Evolutionary conservation across 2,329 filamentous ascomycete species (phyloP), one percentile per base, ranked within the genome.

Genomic region (Seiridium unicorne): DNA sequence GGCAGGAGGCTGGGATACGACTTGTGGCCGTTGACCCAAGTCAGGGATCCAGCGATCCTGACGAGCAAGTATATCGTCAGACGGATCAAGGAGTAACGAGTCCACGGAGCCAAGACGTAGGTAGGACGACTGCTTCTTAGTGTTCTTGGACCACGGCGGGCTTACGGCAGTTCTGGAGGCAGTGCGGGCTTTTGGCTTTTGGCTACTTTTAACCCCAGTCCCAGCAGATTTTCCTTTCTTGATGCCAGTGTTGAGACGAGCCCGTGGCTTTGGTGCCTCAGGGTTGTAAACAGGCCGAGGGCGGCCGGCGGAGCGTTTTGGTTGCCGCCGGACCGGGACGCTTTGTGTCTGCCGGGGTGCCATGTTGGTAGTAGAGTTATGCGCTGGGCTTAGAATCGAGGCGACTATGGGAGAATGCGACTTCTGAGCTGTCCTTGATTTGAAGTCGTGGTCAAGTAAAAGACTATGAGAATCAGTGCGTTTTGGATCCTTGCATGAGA

Each of bases 41-140:
- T 46, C 40, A 10, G 54, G 54, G 2, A 57, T 48, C 54, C 54
- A 57, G 26, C 54, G 54, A 31, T 57, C 54, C 34, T 57, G 54
- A 5, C 54, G 54, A 5, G 10, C 40, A 4, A 57, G 32, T 11
- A 38, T 40, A n/a, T 57, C 54, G 11, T 18, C 6, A 4, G 40
- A 46, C 26, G 42, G 31, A 6, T 57, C 54, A 8, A 36, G n/a
- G 10, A 57, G 54, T 2, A 57, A 26, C 18, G 53, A 57, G 32
- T 57, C 54, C 54, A 57, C 47, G 31, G 35, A 44, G 8, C 54
- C 54, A 11, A 57, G 54, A 31, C 54, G 18, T 31, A 34, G 10
- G 38, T 32, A 40, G 6, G 18, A 32, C 10, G 53, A 3, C 5
- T 26, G 2, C 35, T 44, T 42, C 18, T 57, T 57, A 7, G 6